Percentiles rank a stretch among this genome's conserved stretches.
These are phyloP conservation scores for Trichoderma erinaceum DNA, from an alignment of 495 filamentous ascomycete genomes.

Conservation along the genomic window DNA sequence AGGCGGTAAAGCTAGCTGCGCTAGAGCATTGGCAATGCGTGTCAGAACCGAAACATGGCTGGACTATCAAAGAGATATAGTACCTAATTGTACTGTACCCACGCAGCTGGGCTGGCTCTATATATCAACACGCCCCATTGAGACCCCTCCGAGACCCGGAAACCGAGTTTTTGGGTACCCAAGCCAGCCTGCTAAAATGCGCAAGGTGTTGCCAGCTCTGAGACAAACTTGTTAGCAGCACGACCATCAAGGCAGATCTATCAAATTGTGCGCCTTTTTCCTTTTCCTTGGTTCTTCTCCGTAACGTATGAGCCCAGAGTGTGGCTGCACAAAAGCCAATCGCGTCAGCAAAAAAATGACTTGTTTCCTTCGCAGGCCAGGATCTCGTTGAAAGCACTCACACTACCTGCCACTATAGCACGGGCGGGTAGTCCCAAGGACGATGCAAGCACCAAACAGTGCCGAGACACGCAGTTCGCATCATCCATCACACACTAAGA, in stretches of 20 bases:
- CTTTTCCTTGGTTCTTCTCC: too few species aligned
- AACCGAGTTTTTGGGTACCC: background rate
- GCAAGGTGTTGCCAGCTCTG: too few species aligned
- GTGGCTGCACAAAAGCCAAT: background rate
- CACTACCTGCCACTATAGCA: background rate
- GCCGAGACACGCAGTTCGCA: background rate
- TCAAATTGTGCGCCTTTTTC: too few species aligned
- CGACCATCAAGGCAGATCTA: too few species aligned
- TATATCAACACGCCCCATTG: background rate
- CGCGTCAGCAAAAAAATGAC: background rate
- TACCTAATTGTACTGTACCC: background rate
- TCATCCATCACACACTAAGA: constrained; percentile 9
- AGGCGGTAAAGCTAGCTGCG: background rate
- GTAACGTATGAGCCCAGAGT: background rate
- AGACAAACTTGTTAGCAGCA: too few species aligned
- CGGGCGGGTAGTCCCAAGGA: background rate
- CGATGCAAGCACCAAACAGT: background rate
- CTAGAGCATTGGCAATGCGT: constrained; percentile 5
- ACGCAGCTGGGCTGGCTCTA: background rate
- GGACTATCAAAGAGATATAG: background rate
- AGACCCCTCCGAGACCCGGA: constrained; percentile 4
- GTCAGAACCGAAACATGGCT: constrained; percentile 2
- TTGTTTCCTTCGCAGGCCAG: background rate
- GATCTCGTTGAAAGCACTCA: background rate
- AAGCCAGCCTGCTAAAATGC: background rate